Base-by-base conservation (phyloP, 108 stramenopile species). In the Cyclotella cryptica region DNA sequence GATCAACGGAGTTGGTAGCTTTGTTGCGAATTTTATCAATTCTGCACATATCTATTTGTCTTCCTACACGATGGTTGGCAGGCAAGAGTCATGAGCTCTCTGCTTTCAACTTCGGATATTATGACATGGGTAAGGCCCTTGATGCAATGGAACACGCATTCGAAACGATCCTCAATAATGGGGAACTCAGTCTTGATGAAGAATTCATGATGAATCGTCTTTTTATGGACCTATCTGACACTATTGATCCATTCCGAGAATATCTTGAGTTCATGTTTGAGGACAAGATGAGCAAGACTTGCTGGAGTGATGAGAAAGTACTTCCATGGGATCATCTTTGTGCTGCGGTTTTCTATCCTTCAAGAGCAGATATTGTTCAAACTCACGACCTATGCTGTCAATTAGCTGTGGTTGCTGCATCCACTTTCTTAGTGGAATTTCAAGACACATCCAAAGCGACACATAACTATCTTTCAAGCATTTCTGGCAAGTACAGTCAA, bases 1-100 rank as follows among this genome's bases (percentile, higher is more conserved):
- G 29, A 18, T 74, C 72, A 11, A 42, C 45, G 14, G 72, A 74
- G 47, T 15, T 64, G 40, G 52, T 74, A 12, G 72, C 72, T 10
- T 19, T 74, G 42, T 30, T 66, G 17, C 72, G 72, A 44, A 61
- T 74, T 9, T 45, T 63, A 15, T 62, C 72, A 35, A 74, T 74
- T 29, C 30, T 74, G n/a, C 61, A 74, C 39, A 29, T 74, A 26
- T 21, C n/a, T n/a, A n/a, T n/a, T n/a, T n/a, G n/a, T n/a, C n/a
- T n/a, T n/a, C n/a, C n/a, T n/a, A n/a, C n/a, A n/a, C n/a, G n/a
- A n/a, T n/a, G n/a, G n/a, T n/a, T n/a, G n/a, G n/a, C n/a, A n/a
- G n/a, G n/a, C n/a, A n/a, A n/a, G n/a, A n/a, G n/a, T n/a, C n/a
- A n/a, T n/a, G n/a, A n/a, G n/a, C n/a, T n/a, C n/a, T n/a, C n/a